These are phyloP conservation scores for Xanthoconium separans DNA, from an alignment of 1,284 basidiomycete species.

Conservation along the genomic window DNA sequence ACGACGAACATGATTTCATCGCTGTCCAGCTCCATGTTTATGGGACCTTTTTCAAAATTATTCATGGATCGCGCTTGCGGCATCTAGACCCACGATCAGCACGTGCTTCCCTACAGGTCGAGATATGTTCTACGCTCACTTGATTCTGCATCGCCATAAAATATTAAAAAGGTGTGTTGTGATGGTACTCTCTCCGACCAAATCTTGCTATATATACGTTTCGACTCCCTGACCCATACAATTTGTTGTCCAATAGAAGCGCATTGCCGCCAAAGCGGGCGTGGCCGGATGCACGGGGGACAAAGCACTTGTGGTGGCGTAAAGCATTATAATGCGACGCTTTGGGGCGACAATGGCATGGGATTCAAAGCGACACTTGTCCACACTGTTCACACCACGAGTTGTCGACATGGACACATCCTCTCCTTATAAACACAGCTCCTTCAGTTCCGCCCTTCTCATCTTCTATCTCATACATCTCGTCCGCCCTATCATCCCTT, in stretches of 20 bases:
- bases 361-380: conserved; percentile 18
- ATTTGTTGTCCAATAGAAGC: conserved; percentile 2
- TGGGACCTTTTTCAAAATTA: conserved; percentile 8
- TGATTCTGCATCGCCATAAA: conserved; percentile 19
- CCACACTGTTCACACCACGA: conserved; percentile 25
- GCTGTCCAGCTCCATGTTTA: conserved; percentile 2
- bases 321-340: conserved; percentile 12
- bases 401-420: conserved; percentile 24
- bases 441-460: conserved; percentile 30
- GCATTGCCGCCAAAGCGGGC: conserved; percentile 20
- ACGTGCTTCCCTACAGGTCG: conserved; percentile 22
- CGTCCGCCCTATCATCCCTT: conserved; percentile 31
- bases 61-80: conserved; percentile 13
- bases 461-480: conserved; percentile 28
- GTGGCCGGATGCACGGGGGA: conserved; percentile 10
- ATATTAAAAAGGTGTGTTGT: conserved; percentile 29
- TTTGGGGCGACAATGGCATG: conserved; percentile 19
- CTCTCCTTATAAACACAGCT: conserved; percentile 24
- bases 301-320: conserved; percentile 20
- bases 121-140: conserved; percentile 16
- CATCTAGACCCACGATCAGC: conserved; percentile 24
- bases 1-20: conserved; percentile 24
- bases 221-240: conserved; percentile 9
- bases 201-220: conserved; percentile 15
- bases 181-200: conserved; percentile 7